Percentiles rank a stretch among this genome's conserved stretches.
phyloP scores from a whole-genome alignment of 495 filamentous ascomycete species.

The Bathelium albidoporum region DNA sequence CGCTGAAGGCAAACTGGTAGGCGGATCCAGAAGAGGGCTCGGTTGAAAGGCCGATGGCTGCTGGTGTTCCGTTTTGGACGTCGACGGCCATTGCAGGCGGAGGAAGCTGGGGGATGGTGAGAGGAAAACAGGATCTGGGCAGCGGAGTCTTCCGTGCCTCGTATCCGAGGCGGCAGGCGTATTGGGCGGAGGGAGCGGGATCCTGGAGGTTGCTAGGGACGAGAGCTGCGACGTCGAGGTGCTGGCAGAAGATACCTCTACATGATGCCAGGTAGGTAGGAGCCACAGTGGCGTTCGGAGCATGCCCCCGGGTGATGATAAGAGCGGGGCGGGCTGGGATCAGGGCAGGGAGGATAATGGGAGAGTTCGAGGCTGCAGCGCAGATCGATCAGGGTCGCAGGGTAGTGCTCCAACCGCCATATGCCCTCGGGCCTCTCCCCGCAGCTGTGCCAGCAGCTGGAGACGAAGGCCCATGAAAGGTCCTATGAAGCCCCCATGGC shows the following conservation, averaged over 20 bases:
- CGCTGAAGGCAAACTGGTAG: constrained; percentile 29
- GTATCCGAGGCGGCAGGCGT: no score
- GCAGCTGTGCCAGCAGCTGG: neutral
- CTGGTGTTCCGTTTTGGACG: neutral
- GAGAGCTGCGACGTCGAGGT: no score
- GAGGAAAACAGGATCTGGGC: neutral
- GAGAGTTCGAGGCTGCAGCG: neutral
- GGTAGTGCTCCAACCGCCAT: neutral
- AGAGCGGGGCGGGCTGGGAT: neutral
- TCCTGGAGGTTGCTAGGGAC: neutral
- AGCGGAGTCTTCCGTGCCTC: neutral
- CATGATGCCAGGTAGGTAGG: no score
- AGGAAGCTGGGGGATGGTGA: neutral
- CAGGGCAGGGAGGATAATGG: neutral
- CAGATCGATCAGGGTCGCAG: constrained; percentile 1
- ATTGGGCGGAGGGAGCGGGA: neutral
- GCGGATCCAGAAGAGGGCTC: constrained; percentile 14
- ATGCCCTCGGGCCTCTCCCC: neutral
- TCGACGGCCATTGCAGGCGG: neutral
- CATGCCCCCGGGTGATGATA: neutral
- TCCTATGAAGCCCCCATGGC: no score
- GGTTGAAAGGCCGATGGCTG: neutral
- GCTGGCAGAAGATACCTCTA: no score
- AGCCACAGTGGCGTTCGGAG: neutral
- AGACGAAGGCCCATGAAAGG: no score